phyloP scores from a whole-genome alignment of 345 rosid genomes.

The Cardamine resedifolia region DNA sequence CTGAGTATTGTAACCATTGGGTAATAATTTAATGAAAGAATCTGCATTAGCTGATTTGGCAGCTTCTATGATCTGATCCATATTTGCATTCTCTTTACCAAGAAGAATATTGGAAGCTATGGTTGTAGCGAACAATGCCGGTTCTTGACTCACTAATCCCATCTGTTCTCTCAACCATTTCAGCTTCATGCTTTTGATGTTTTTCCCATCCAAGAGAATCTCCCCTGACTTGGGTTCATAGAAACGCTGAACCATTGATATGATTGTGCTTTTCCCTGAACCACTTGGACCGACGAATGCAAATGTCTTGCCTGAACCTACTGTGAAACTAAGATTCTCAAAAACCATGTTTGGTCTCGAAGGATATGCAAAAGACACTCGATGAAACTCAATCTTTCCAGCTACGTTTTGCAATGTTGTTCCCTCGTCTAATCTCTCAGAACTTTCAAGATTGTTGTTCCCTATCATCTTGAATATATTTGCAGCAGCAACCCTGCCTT shows the following conservation, averaged over 20 bases:
- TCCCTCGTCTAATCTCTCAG: constrained; percentile 41
- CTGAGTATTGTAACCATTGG: constrained; percentile 73
- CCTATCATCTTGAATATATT: constrained; percentile 56
- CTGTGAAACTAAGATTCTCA: constrained; percentile 62
- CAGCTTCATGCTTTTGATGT: constrained; percentile 51
- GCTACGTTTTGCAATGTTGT: constrained; percentile 43
- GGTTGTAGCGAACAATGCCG: constrained; percentile 76
- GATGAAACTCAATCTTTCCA: constrained; percentile 61
- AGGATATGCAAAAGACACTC: constrained; percentile 67
- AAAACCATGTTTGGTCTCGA: constrained; percentile 59
- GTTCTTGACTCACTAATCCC: constrained; percentile 94
- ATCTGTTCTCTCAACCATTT: constrained; percentile 85
- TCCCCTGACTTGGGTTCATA: constrained; percentile 81
- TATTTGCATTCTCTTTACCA: constrained; percentile 60
- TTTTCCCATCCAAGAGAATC: constrained; percentile 66
- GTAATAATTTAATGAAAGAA: constrained; percentile 59
- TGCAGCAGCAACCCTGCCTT: constrained; percentile 70
- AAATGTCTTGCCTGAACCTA: constrained; percentile 60
- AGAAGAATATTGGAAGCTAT: constrained; percentile 65
- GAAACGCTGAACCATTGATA: constrained; percentile 82
- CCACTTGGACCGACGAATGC: constrained; percentile 92
- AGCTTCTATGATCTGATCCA: constrained; percentile 56
- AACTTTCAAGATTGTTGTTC: constrained; percentile 29
- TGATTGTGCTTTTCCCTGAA: constrained; percentile 84
- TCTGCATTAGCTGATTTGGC: constrained; percentile 85